Evolutionary conservation across 148 eudicot species (phyloP).

Genomic region (Gaultheria prostrata): DNA sequence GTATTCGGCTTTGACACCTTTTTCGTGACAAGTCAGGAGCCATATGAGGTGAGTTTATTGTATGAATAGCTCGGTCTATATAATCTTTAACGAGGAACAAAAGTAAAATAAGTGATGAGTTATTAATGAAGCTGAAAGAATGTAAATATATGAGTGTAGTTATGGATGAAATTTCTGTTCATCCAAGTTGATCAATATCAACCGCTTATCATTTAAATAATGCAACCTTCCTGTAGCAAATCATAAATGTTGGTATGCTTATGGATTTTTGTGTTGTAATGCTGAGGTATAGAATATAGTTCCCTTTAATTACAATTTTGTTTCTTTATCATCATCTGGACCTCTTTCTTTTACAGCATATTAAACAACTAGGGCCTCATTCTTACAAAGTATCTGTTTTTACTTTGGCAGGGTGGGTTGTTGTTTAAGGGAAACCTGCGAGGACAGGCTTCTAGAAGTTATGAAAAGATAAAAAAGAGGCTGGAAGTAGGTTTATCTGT

Average conservation of each 20-base stretch:
- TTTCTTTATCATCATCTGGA: neutral
- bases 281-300: neutral
- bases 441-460: conserved; percentile 76
- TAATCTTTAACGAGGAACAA: neutral
- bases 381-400: conserved; percentile 4
- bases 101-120: neutral
- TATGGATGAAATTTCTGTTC: neutral
- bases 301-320: neutral
- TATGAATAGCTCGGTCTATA: neutral
- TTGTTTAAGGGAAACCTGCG: conserved; percentile 93
- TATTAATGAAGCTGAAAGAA: neutral
- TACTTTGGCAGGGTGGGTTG: conserved; percentile 68
- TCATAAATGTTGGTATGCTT: neutral
- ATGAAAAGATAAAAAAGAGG: conserved; percentile 78
- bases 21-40: conserved; percentile 92
- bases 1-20: conserved; percentile 97
- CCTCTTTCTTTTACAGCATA: neutral
- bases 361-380: neutral
- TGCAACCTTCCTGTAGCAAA: neutral
- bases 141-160: neutral
- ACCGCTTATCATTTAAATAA: neutral
- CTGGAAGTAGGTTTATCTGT: conserved; percentile 54
- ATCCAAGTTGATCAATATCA: neutral
- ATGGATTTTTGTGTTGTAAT: neutral
- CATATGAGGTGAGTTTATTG: conserved; percentile 74